Conservation (phyloP, 108 stramenopile species). For the Pinguiococcus pyrenoidosus region DNA sequence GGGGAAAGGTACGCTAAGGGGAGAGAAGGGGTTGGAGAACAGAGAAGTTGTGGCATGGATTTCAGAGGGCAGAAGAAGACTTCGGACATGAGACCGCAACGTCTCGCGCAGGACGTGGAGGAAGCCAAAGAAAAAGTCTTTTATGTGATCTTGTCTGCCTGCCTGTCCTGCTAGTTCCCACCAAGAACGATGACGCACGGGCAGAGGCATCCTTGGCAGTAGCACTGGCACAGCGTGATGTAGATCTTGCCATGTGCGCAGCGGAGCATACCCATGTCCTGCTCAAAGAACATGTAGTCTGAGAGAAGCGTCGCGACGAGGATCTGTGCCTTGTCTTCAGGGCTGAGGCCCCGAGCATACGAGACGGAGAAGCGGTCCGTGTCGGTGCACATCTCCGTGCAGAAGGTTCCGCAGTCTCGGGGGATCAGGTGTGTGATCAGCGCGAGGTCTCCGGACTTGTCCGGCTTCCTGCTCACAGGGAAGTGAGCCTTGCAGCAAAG, state of each 20-base stretch:
- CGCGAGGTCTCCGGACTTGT: too few relatives aligned
- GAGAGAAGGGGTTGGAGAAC: too few relatives aligned
- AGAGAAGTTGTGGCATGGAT: too few relatives aligned
- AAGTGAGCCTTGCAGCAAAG: constrained; percentile 25
- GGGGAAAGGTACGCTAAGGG: too few relatives aligned
- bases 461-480: too few relatives aligned
- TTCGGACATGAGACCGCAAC: too few relatives aligned
- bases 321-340: constrained; percentile 6
- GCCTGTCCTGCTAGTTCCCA: too few relatives aligned
- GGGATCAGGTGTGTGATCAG: constrained; percentile 1
- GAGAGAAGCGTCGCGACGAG: background rate
- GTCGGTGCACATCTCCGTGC: constrained; percentile 3
- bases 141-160: too few relatives aligned
- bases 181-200: too few relatives aligned
- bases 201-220: background rate
- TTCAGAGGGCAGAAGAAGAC: too few relatives aligned
- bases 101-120: too few relatives aligned
- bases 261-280: background rate
- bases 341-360: background rate
- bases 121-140: too few relatives aligned
- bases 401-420: background rate
- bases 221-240: background rate
- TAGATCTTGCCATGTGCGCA: background rate
- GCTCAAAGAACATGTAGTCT: constrained; percentile 23
- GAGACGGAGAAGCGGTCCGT: constrained; percentile 7